These are phyloP conservation scores for Axilococcus clingmanii DNA, from an alignment of 139 green algal species.

Conservation along the genomic window DNA sequence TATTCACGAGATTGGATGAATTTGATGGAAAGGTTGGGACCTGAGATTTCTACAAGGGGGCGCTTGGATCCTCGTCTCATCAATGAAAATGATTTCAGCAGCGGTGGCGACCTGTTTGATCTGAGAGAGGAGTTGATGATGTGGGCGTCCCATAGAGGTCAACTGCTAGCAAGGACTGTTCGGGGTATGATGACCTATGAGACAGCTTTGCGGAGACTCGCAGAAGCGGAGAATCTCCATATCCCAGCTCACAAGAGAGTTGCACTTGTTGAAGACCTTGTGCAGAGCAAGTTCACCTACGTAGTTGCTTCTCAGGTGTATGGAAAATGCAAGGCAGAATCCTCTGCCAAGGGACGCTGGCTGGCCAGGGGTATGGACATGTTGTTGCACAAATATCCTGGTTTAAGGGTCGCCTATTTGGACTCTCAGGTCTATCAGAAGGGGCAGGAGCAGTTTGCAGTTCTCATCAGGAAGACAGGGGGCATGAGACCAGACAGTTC, in stretches of 20 bases:
- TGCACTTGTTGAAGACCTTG: conserved; percentile 37
- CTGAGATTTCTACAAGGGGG: conserved; percentile 6
- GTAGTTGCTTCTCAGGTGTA: conserved; percentile 62
- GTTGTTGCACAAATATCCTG: conserved; percentile 41
- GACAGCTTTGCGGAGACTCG: conserved; percentile 44
- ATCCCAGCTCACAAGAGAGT: conserved; percentile 26
- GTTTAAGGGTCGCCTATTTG: conserved; percentile 49
- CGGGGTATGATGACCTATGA: conserved; percentile 69
- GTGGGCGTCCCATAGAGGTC: conserved; percentile 74
- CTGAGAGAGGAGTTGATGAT: conserved; percentile 56
- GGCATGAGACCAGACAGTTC: conserved; percentile 17
- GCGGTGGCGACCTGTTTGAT: conserved; percentile 17
- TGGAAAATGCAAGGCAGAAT: conserved; percentile 17
- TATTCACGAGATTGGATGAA: conserved; percentile 28
- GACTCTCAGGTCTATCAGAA: conserved; percentile 8
- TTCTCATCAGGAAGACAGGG: conserved; percentile 18
- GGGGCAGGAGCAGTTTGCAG: conserved; percentile 13
- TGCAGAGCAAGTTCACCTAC: conserved; percentile 66
- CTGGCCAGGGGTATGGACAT: conserved; percentile 41
- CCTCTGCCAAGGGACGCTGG: conserved; percentile 27
- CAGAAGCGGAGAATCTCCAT: conserved; percentile 32
- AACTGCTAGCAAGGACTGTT: conserved; percentile 75
- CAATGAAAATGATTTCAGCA: conserved; percentile 43
- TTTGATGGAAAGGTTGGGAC: conserved; percentile 27
- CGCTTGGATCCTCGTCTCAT: conserved; percentile 9